Evolutionary conservation across 768 basidiomycete species (phyloP).

Genomic region (Mycena albidolilacea): DNA sequence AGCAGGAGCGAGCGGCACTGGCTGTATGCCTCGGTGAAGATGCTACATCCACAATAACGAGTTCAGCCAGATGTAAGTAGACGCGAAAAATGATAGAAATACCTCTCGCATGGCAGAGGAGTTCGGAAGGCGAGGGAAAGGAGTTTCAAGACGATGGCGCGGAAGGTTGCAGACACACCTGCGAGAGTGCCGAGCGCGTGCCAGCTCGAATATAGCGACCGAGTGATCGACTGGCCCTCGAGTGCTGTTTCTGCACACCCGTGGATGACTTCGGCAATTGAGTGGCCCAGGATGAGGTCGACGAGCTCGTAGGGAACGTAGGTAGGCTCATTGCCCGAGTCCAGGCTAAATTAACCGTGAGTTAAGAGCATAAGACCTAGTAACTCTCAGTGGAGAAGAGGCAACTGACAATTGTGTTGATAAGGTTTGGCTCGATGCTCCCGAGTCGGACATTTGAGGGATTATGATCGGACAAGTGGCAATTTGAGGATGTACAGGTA

Average conservation of each 20-base stretch:
- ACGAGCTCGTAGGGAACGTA: constrained; percentile 15
- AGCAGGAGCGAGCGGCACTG: constrained; percentile 23
- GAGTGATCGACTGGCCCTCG: background rate
- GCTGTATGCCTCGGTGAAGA: constrained; percentile 4
- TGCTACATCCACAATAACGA: background rate
- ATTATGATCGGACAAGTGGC: background rate
- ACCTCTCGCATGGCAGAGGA: constrained; percentile 17
- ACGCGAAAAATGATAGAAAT: background rate
- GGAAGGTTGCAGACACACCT: constrained; percentile 32
- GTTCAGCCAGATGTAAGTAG: background rate
- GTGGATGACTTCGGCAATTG: constrained; percentile 24
- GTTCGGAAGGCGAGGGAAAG: constrained; percentile 25
- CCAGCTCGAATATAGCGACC: background rate
- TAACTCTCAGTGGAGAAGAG: background rate
- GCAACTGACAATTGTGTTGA: background rate
- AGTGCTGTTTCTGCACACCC: background rate
- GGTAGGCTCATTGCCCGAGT: background rate
- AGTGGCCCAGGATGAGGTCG: constrained; percentile 16
- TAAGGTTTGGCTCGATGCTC: background rate
- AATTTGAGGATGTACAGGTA: too few species aligned
- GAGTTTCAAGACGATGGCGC: constrained; percentile 21
- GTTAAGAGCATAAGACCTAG: background rate
- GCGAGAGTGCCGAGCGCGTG: constrained; percentile 10
- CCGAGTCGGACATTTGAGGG: constrained; percentile 7
- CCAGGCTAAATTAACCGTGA: background rate